Evolutionary conservation across 192 early-diverging fungal species (phyloP).

Genomic region (Coemansia sp.): DNA sequence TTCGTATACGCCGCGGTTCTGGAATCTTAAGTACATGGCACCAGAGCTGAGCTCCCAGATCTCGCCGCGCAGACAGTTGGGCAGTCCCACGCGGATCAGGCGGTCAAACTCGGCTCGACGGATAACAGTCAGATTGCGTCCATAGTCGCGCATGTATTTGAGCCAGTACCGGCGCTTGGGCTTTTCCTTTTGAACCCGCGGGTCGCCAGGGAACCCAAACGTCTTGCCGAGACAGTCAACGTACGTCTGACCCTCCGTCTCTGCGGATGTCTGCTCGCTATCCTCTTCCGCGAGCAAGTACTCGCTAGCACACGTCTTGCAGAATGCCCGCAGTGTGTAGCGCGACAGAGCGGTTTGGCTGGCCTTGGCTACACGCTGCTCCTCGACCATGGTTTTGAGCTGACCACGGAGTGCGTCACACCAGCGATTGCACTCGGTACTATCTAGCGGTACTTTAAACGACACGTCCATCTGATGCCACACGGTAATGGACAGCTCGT

Average conservation of each 20-base stretch:
- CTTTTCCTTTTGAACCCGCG: constrained; percentile 41
- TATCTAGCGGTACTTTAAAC: constrained; percentile 77
- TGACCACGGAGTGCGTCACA: constrained; percentile 77
- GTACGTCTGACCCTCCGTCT: constrained; percentile 2
- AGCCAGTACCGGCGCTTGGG: constrained; percentile 47
- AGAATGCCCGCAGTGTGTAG: constrained; percentile 55
- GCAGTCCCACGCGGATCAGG: constrained; percentile 88
- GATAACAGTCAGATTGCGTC: constrained; percentile 86
- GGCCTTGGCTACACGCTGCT: constrained; percentile 72
- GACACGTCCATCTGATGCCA: constrained; percentile 92
- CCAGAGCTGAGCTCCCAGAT: constrained; percentile 94
- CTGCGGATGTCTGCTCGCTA: background rate
- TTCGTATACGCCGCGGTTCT: constrained; percentile 82
- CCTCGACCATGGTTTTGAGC: constrained; percentile 73
- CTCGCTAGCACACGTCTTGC: constrained; percentile 79
- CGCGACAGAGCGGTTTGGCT: constrained; percentile 37
- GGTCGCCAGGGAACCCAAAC: constrained; percentile 56
- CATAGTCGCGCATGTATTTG: constrained; percentile 66
- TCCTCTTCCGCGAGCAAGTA: constrained; percentile 27
- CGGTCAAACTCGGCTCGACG: constrained; percentile 83
- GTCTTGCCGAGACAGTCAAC: constrained; percentile 49
- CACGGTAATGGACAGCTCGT: constrained; percentile 81
- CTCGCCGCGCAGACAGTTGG: constrained; percentile 87
- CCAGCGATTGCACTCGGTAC: constrained; percentile 74
- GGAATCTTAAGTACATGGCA: constrained; percentile 83